Conservation (phyloP, 768 basidiomycete genomes). For the Serendipita indica region DNA sequence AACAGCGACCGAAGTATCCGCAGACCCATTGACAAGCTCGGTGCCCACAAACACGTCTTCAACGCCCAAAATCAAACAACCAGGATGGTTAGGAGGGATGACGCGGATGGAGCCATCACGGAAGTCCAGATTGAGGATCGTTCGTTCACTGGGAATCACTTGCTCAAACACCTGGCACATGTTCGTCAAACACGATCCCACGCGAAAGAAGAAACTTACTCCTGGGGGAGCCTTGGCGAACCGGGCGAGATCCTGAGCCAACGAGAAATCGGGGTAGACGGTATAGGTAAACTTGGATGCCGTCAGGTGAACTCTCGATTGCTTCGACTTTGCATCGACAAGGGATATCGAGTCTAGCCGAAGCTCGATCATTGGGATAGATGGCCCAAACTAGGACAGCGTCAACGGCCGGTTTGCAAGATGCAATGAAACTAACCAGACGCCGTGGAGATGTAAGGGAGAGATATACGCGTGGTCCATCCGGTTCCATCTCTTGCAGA, state of each 20-base stretch:
- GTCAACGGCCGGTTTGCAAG: not conserved
- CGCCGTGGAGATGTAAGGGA: slow-evolving; percentile 40
- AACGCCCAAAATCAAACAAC: slow-evolving; percentile 51
- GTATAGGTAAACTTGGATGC: slow-evolving; percentile 50
- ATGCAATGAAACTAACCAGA: slow-evolving; percentile 32
- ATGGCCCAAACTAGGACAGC: slow-evolving; percentile 17
- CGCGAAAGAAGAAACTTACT: slow-evolving; percentile 32
- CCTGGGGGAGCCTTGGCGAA: slow-evolving; percentile 80
- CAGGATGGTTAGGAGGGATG: slow-evolving; percentile 41
- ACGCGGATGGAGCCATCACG: slow-evolving; percentile 51
- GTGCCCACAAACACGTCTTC: slow-evolving; percentile 57
- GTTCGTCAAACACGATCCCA: not conserved
- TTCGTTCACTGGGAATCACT: slow-evolving; percentile 81
- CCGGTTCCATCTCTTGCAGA: slow-evolving; percentile 30
- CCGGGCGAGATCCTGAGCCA: slow-evolving; percentile 41
- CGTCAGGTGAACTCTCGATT: slow-evolving; percentile 53
- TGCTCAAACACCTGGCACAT: slow-evolving; percentile 67
- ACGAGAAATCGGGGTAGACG: slow-evolving; percentile 44
- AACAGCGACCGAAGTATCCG: slow-evolving; percentile 38
- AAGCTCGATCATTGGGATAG: slow-evolving; percentile 42
- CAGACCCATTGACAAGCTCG: slow-evolving; percentile 52
- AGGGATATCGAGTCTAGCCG: slow-evolving; percentile 51
- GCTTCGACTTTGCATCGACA: slow-evolving; percentile 53
- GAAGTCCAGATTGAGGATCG: slow-evolving; percentile 49
- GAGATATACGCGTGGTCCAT: slow-evolving; percentile 28